Conservation (phyloP, 2,329 filamentous ascomycete species). For the Neopestalotiopsis rosae region DNA sequence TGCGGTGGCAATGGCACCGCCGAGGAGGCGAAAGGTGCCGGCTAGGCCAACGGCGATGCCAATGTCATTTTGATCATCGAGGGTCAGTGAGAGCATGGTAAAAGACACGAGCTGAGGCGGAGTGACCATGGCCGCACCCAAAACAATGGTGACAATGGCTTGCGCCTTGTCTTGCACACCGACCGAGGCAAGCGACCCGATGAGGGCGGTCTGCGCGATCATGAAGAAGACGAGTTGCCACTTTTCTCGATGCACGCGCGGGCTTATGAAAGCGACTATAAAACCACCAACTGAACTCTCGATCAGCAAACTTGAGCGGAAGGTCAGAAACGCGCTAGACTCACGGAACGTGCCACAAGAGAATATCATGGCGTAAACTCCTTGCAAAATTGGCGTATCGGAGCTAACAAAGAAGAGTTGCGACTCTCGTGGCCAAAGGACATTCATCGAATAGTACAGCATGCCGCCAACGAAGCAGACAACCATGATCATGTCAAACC, state of each 20-base stretch:
- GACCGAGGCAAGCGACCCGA: conserved; percentile 40
- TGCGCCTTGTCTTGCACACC: conserved; percentile 37
- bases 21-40: conserved; percentile 42
- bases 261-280: conserved; percentile 34
- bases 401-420: conserved; percentile 31
- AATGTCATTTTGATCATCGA: conserved; percentile 40
- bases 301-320: no score
- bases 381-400: conserved; percentile 30
- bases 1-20: conserved; percentile 42
- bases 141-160: conserved; percentile 39
- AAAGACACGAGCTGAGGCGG: conserved; percentile 39
- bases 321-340: no score
- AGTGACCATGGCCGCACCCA: conserved; percentile 36
- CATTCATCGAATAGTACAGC: conserved; percentile 37
- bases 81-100: conserved; percentile 40
- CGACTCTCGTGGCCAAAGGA: conserved; percentile 36
- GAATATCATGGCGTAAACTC: conserved; percentile 35
- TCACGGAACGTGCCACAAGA: conserved; percentile 34
- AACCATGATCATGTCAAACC: conserved; percentile 34
- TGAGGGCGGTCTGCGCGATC: conserved; percentile 39
- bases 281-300: conserved; percentile 27
- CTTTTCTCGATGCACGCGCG: conserved; percentile 38
- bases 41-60: conserved; percentile 43
- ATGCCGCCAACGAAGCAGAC: conserved; percentile 38
- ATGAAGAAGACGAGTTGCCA: conserved; percentile 42